Evolutionary conservation across 495 filamentous ascomycete genomes (phyloP).

Genomic region (Cryomyces antarcticus): DNA sequence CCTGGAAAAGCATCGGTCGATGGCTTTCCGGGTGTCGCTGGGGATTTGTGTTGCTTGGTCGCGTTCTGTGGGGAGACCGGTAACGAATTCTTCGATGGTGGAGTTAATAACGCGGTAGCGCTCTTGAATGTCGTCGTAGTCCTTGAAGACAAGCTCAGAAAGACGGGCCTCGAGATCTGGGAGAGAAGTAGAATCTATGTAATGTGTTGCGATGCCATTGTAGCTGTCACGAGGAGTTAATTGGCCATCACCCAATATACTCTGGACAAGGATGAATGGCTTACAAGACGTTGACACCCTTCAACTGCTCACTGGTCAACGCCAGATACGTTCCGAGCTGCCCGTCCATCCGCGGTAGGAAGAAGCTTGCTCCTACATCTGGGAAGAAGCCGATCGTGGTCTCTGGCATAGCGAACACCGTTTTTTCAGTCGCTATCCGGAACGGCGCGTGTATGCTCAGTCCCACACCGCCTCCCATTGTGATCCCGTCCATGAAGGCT

Average conservation of each 20-base stretch:
- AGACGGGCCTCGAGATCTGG: constrained; percentile 64
- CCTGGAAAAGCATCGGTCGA: constrained; percentile 35
- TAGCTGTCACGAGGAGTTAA: constrained; percentile 18
- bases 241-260: background rate
- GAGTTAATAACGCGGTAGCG: constrained; percentile 52
- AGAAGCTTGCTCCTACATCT: constrained; percentile 89
- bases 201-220: constrained; percentile 80
- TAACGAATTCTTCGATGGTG: constrained; percentile 80
- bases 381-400: constrained; percentile 97
- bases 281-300: constrained; percentile 62
- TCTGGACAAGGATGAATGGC: background rate
- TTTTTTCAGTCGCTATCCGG: constrained; percentile 87
- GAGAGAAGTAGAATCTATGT: constrained; percentile 72
- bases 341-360: constrained; percentile 75
- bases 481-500: constrained; percentile 92
- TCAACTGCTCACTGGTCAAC: constrained; percentile 63
- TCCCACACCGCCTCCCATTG: constrained; percentile 94
- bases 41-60: constrained; percentile 41
- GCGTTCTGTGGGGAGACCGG: constrained; percentile 45
- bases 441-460: constrained; percentile 88
- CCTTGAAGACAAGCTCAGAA: constrained; percentile 70
- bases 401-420: constrained; percentile 94
- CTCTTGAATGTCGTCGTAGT: constrained; percentile 36
- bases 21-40: constrained; percentile 47
- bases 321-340: constrained; percentile 73